Evolutionary conservation across 169 alveolate species (phyloP).

Genomic region (Cryptosporidium muris): DNA sequence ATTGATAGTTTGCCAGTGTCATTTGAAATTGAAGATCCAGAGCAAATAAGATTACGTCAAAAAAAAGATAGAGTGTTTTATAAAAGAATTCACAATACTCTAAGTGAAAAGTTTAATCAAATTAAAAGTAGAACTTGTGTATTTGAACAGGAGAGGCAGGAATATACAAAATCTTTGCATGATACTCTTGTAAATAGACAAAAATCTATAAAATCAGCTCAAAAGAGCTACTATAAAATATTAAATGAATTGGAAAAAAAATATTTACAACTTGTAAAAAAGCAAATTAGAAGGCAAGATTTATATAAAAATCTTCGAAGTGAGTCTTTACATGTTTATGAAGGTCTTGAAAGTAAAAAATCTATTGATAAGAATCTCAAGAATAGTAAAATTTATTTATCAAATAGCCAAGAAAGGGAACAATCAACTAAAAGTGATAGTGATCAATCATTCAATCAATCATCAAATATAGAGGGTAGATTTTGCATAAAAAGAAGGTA

Average conservation of each 20-base stretch:
- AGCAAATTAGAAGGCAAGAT: slow-evolving; percentile 69
- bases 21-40: slow-evolving; percentile 69
- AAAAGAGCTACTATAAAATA: slow-evolving; percentile 43
- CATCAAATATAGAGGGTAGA: slow-evolving; percentile 17
- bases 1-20: slow-evolving; percentile 69
- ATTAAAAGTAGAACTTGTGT: slow-evolving; percentile 34
- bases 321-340: slow-evolving; percentile 40
- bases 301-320: slow-evolving; percentile 45
- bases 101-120: slow-evolving; percentile 48
- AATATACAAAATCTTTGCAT: slow-evolving; percentile 55
- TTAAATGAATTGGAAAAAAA: slow-evolving; percentile 50
- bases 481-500: slow-evolving; percentile 17
- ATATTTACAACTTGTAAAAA: slow-evolving; percentile 44
- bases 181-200: slow-evolving; percentile 52
- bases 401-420: background rate
- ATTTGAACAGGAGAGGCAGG: slow-evolving; percentile 56
- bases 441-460: background rate
- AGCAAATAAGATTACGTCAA: slow-evolving; percentile 40
- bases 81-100: slow-evolving; percentile 17
- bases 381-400: slow-evolving; percentile 9
- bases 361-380: slow-evolving; percentile 20
- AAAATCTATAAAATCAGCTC: slow-evolving; percentile 58
- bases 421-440: background rate
- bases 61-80: slow-evolving; percentile 43
- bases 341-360: slow-evolving; percentile 61